Evolutionary conservation across 768 basidiomycete species (phyloP).

Genomic region (Russula sp.): DNA sequence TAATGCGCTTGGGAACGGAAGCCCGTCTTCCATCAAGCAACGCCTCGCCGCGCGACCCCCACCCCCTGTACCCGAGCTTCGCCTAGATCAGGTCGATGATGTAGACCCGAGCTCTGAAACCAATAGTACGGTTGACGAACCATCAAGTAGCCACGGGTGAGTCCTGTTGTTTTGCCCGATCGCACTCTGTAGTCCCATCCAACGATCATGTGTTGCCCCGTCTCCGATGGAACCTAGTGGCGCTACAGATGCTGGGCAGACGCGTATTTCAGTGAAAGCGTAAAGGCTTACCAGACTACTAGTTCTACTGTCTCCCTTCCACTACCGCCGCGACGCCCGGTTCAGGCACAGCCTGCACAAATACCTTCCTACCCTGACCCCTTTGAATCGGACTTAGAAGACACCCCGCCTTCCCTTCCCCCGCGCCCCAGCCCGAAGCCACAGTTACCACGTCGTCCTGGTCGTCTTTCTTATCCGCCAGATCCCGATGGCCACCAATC

Average conservation of each 20-base stretch:
- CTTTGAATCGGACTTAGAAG: constrained; percentile 3
- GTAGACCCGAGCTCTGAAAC: background rate
- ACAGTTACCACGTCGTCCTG: constrained; percentile 12
- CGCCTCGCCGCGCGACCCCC: constrained; percentile 14
- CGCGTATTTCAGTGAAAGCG: background rate
- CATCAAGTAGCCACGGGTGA: constrained; percentile 2
- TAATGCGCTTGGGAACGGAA: background rate
- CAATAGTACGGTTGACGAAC: background rate
- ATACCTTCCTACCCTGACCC: background rate
- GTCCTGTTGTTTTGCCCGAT: background rate
- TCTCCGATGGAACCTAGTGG: background rate
- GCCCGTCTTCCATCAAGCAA: constrained; percentile 16
- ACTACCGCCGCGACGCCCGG: background rate
- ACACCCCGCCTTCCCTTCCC: background rate
- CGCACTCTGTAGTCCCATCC: background rate
- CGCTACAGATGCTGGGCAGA: background rate
- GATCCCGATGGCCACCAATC: constrained; percentile 1
- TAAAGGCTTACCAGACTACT: constrained; percentile 5
- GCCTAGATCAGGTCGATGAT: background rate
- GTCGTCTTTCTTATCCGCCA: constrained; percentile 14
- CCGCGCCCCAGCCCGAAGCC: constrained; percentile 1
- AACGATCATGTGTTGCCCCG: background rate
- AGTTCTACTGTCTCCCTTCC: background rate
- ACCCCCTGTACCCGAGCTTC: constrained; percentile 17
- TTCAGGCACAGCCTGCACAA: background rate